Evolutionary conservation across 306 rosid species (phyloP).

Genomic region (Potentilla sterilis): DNA sequence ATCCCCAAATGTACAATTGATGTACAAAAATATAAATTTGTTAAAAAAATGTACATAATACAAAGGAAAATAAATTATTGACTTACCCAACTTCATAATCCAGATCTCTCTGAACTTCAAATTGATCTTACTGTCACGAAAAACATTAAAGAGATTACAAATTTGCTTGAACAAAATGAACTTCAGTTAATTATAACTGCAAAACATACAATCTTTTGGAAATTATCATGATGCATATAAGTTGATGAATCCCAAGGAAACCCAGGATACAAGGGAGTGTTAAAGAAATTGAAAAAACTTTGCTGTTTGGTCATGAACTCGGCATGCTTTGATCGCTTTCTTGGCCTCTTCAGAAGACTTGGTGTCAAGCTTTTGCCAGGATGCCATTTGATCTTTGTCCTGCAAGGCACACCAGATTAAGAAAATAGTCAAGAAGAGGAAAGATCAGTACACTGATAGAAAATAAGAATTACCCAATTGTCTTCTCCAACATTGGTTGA

Average conservation of each 20-base stretch:
- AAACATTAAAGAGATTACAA: neutral
- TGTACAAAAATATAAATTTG: neutral
- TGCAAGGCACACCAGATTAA: constrained; percentile 24
- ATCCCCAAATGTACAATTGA: neutral
- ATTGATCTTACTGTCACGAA: constrained; percentile 56
- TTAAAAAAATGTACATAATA: neutral
- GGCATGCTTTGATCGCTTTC: constrained; percentile 68
- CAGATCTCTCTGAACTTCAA: constrained; percentile 60
- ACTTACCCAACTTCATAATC: constrained; percentile 70
- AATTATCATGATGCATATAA: constrained; percentile 36
- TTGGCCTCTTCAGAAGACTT: constrained; percentile 70
- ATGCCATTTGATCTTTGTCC: constrained; percentile 77
- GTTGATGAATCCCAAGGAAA: constrained; percentile 30
- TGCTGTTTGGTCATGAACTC: constrained; percentile 71
- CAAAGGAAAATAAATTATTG: neutral
- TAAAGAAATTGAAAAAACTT: constrained; percentile 75
- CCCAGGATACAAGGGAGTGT: constrained; percentile 74
- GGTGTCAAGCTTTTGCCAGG: constrained; percentile 69
- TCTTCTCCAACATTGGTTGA: constrained; percentile 65
- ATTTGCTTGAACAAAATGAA: neutral
- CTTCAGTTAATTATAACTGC: neutral
- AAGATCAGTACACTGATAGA: constrained; percentile 5
- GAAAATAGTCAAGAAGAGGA: neutral
- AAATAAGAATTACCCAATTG: constrained; percentile 54
- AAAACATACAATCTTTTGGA: constrained; percentile 53